Percentiles rank a stretch among this genome's conserved stretches.
These are phyloP conservation scores for Dicorynia guianensis DNA, from an alignment of 306 rosid species.

Conservation along the genomic window DNA sequence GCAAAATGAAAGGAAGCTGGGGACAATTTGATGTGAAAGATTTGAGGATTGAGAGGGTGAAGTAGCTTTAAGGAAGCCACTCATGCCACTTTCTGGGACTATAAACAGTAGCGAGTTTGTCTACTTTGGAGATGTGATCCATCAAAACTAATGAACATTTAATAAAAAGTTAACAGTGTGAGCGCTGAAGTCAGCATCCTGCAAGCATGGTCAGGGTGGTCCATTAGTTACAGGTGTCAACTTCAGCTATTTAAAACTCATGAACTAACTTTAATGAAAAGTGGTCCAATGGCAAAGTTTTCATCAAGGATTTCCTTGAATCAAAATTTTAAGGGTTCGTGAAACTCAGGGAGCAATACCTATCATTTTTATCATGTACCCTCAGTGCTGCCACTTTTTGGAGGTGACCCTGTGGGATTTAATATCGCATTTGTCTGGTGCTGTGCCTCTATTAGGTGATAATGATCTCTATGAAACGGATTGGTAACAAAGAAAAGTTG, in stretches of 20 bases:
- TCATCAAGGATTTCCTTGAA: slow-evolving; percentile 9
- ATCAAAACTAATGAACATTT: neutral
- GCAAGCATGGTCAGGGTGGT: slow-evolving; percentile 16
- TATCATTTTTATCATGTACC: slow-evolving; percentile 4
- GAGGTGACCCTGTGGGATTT: slow-evolving; percentile 19
- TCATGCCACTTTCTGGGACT: neutral
- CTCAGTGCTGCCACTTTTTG: slow-evolving; percentile 12
- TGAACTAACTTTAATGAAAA: slow-evolving; percentile 10
- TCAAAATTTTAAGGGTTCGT: slow-evolving; percentile 18
- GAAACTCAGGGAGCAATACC: neutral
- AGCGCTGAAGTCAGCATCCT: slow-evolving; percentile 32
- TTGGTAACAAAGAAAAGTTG: neutral
- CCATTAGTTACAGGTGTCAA: slow-evolving; percentile 24
- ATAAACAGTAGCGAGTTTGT: slow-evolving; percentile 33
- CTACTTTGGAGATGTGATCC: slow-evolving; percentile 20
- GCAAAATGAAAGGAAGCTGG: neutral
- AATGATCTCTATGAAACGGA: neutral
- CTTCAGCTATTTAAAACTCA: neutral
- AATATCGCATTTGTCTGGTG: slow-evolving; percentile 10
- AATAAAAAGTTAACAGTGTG: slow-evolving; percentile 18
- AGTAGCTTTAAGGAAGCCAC: slow-evolving; percentile 8
- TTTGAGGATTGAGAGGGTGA: slow-evolving; percentile 15
- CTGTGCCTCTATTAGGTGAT: neutral
- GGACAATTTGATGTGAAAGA: slow-evolving; percentile 6
- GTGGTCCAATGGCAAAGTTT: slow-evolving; percentile 1